These are phyloP conservation scores for Elsinoe perseae DNA, from an alignment of 2,329 filamentous ascomycete genomes.

Conservation along the genomic window DNA sequence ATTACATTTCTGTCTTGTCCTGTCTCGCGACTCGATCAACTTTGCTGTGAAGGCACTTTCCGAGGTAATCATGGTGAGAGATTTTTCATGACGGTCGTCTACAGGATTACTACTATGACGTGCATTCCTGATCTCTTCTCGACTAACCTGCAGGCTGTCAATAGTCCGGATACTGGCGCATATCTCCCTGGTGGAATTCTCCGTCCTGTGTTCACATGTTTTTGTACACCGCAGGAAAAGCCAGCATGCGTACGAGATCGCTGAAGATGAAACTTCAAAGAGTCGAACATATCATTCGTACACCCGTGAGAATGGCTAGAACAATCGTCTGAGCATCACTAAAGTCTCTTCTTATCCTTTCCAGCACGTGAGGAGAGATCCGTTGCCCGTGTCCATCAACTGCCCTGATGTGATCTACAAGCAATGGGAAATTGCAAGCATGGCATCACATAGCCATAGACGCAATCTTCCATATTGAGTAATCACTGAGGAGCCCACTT, in stretches of 20 bases:
- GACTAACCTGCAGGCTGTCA: neutral
- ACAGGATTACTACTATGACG: too few species aligned
- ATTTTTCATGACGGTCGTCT: too few species aligned
- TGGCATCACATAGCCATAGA: neutral
- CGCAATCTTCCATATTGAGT: constrained; percentile 1
- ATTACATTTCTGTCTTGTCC: neutral
- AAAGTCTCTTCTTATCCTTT: too few species aligned
- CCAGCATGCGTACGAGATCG: neutral
- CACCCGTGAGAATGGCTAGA: too few species aligned
- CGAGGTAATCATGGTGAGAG: too few species aligned
- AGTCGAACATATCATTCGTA: neutral
- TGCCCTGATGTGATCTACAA: neutral
- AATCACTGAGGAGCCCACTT: neutral
- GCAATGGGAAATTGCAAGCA: neutral
- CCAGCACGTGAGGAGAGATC: too few species aligned
- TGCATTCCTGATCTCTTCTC: neutral
- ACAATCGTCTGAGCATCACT: too few species aligned
- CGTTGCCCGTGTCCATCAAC: too few species aligned
- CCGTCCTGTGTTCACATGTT: neutral
- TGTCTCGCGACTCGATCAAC: neutral
- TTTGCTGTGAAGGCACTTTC: too few species aligned
- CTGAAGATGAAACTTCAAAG: neutral
- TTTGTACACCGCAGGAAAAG: neutral
- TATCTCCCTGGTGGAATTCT: neutral
- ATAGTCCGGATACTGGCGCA: neutral